These are phyloP conservation scores for Verticillium longisporum DNA, from an alignment of 2,329 filamentous ascomycete genomes.

Conservation along the genomic window DNA sequence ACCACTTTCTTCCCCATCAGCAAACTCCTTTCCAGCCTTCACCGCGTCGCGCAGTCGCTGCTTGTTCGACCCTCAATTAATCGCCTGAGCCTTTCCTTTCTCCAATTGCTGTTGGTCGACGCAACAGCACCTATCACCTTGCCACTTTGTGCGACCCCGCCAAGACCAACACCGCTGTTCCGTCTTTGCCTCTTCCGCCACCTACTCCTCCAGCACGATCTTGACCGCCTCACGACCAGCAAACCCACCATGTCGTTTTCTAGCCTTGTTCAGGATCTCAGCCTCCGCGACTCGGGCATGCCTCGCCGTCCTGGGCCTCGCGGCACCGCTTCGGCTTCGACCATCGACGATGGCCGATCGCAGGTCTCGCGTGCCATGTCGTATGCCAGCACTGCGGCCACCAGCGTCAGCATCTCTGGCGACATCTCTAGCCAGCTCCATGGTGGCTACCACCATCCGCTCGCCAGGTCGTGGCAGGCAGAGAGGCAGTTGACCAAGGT, in stretches of 20 bases:
- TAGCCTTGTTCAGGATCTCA: conserved; percentile 58
- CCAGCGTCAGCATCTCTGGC: conserved; percentile 62
- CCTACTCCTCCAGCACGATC: background rate
- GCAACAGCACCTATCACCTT: background rate
- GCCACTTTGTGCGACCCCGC: background rate
- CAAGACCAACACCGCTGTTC: background rate
- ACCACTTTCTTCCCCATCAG: background rate
- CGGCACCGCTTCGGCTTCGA: conserved; percentile 42
- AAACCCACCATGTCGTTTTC: conserved; percentile 54
- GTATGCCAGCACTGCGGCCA: conserved; percentile 59
- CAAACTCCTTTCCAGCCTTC: background rate
- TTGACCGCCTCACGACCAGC: background rate
- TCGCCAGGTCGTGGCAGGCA: conserved; percentile 75
- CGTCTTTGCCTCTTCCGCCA: background rate
- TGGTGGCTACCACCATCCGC: conserved; percentile 73
- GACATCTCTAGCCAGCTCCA: conserved; percentile 81
- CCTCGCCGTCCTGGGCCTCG: conserved; percentile 39
- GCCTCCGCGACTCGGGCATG: conserved; percentile 47
- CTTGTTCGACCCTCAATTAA: background rate
- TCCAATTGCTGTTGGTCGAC: background rate
- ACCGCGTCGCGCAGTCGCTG: background rate
- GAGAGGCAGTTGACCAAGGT: conserved; percentile 84
- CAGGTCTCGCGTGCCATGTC: conserved; percentile 59
- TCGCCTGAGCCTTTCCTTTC: background rate
- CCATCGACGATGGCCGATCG: conserved; percentile 53